A percentile compares a stretch with the other conserved stretches of the same genome.
Conservation (phyloP, 345 rosid species). For the Eucalyptus regnans region DNA sequence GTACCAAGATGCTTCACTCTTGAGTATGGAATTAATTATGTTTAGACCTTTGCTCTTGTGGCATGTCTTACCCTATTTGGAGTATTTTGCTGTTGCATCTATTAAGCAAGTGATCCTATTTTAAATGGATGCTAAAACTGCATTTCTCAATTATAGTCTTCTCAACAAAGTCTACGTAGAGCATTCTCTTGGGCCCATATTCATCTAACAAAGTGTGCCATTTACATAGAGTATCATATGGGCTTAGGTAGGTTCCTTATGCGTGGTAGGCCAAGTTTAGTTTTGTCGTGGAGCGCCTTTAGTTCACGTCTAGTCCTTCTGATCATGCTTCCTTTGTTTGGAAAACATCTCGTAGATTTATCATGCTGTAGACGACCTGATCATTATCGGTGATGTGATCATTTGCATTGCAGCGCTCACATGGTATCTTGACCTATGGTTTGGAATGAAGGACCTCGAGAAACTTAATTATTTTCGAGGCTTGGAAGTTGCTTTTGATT, state of each 20-base stretch:
- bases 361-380: background rate
- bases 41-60: background rate
- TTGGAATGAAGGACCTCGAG: background rate
- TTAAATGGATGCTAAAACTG: background rate
- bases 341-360: background rate
- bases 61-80: background rate
- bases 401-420: background rate
- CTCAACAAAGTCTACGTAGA: background rate
- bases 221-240: background rate
- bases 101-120: background rate
- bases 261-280: background rate
- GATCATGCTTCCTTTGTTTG: background rate
- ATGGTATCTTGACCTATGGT: background rate
- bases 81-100: background rate
- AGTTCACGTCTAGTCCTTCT: background rate
- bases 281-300: background rate
- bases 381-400: background rate
- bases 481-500: background rate
- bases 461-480: background rate
- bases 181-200: background rate
- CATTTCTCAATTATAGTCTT: background rate
- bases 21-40: background rate
- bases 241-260: background rate
- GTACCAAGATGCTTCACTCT: background rate
- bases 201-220: background rate